These are phyloP conservation scores for Talaromyces wortmannii DNA, from an alignment of 495 filamentous ascomycete species.

Conservation along the genomic window DNA sequence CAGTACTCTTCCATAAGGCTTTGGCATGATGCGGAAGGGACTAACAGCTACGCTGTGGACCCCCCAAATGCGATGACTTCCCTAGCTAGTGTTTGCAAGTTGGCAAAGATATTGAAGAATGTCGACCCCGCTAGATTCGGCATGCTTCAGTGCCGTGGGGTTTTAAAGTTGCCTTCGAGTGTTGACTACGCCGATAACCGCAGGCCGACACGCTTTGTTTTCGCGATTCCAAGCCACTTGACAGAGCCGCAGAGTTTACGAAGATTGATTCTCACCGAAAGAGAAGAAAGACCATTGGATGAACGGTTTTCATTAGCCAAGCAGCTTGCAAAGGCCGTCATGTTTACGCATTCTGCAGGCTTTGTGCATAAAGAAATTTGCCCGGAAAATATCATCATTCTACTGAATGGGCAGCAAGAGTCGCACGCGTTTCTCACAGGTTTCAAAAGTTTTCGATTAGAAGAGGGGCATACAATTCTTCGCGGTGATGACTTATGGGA, in stretches of 20 bases:
- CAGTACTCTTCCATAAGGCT: slow-evolving; percentile 2
- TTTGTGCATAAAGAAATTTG: slow-evolving; percentile 43
- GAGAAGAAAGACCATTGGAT: slow-evolving; percentile 7
- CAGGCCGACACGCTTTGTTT: slow-evolving; percentile 7
- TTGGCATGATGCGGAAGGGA: slow-evolving; percentile 6
- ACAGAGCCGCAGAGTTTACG: slow-evolving; percentile 17
- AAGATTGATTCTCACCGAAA: slow-evolving; percentile 2
- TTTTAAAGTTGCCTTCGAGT: slow-evolving; percentile 1
- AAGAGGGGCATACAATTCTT: slow-evolving; percentile 5
- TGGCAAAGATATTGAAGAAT: slow-evolving; percentile 25
- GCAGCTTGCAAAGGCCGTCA: slow-evolving; percentile 25
- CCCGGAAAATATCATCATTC: slow-evolving; percentile 31
- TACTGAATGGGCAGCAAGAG: slow-evolving; percentile 7
- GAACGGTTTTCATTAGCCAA: slow-evolving; percentile 20
- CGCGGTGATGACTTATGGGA: slow-evolving; percentile 25
- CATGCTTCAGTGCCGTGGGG: slow-evolving; percentile 40
- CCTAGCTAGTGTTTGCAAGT: slow-evolving; percentile 6
- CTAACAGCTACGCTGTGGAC: background rate
- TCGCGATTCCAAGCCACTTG: slow-evolving; percentile 7
- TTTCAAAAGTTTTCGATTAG: slow-evolving; percentile 27
- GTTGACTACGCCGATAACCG: background rate
- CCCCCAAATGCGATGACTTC: background rate
- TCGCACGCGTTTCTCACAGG: slow-evolving; percentile 28
- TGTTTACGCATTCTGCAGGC: slow-evolving; percentile 28
- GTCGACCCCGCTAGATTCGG: slow-evolving; percentile 39